Percentiles rank a stretch among this genome's conserved stretches.
These are phyloP conservation scores for Massariosphaeria phaeospora DNA, from an alignment of 495 filamentous ascomycete species.

Conservation along the genomic window DNA sequence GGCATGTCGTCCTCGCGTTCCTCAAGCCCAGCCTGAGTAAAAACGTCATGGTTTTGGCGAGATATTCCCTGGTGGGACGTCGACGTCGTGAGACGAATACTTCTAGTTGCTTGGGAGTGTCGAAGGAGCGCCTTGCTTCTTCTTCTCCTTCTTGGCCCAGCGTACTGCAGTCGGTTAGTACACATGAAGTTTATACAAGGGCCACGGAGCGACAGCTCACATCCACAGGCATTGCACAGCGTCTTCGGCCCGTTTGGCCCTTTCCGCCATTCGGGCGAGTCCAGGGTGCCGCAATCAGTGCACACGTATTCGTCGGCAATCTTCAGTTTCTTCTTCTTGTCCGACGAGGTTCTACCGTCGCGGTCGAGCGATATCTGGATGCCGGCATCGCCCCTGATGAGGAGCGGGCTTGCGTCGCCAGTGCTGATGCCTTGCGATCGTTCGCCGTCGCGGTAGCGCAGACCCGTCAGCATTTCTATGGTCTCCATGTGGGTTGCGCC, in stretches of 20 bases:
- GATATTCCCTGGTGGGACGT: too few species aligned
- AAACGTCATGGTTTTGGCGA: too few species aligned
- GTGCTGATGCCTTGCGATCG: constrained; percentile 83
- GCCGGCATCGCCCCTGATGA: constrained; percentile 81
- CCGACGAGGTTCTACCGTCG: constrained; percentile 53
- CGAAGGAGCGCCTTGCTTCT: constrained; percentile 32
- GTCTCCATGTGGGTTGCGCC: constrained; percentile 72
- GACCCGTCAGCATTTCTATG: constrained; percentile 89
- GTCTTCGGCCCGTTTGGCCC: constrained; percentile 93
- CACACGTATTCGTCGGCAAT: constrained; percentile 91
- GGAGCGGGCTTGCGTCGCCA: constrained; percentile 67
- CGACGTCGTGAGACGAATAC: too few species aligned
- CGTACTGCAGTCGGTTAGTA: constrained; percentile 35
- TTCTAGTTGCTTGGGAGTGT: too few species aligned
- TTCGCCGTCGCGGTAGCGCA: constrained; percentile 85
- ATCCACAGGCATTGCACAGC: constrained; percentile 92
- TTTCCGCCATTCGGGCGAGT: constrained; percentile 96
- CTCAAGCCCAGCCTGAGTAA: too few species aligned
- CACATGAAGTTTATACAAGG: neutral
- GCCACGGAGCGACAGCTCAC: constrained; percentile 44
- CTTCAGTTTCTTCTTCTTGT: constrained; percentile 89
- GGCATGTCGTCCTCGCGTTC: too few species aligned
- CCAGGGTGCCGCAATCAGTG: constrained; percentile 77
- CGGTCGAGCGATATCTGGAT: constrained; percentile 76
- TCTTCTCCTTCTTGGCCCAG: constrained; percentile 50